A percentile compares a stretch with the other conserved stretches of the same genome.
Conservation (phyloP, 306 rosid species). For the Myrica gale region DNA sequence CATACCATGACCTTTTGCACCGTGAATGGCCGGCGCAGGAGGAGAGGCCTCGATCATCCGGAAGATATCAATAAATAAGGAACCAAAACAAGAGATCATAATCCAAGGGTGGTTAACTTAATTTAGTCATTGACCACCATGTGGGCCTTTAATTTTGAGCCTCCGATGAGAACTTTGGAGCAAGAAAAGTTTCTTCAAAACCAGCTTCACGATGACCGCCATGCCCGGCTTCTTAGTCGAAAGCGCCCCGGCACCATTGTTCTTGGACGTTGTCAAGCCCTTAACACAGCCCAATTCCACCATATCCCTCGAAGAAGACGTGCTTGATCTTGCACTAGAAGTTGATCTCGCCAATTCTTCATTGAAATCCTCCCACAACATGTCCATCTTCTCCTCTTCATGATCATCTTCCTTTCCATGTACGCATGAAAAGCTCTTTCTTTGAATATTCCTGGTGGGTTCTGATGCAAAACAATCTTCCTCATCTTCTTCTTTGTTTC, state of each 20-base stretch:
- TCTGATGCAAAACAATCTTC: conserved; percentile 7
- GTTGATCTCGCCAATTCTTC: conserved; percentile 38
- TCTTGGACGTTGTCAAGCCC: conserved; percentile 16
- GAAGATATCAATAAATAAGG: neutral
- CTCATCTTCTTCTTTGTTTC: neutral
- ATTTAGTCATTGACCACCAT: neutral
- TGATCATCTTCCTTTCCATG: conserved; percentile 16
- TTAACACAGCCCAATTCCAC: conserved; percentile 30
- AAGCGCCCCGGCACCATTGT: neutral
- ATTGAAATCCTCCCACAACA: conserved; percentile 61
- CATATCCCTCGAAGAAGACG: conserved; percentile 32
- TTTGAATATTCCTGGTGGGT: conserved; percentile 13
- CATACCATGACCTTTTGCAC: neutral
- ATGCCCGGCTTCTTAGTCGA: conserved; percentile 33
- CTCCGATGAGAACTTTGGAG: conserved; percentile 35
- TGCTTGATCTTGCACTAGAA: conserved; percentile 31
- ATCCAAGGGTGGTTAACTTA: neutral
- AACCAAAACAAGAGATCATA: neutral
- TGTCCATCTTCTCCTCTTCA: conserved; percentile 53
- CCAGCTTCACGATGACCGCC: conserved; percentile 41
- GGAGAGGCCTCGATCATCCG: neutral
- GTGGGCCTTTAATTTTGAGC: conserved; percentile 19
- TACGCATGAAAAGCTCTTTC: conserved; percentile 26
- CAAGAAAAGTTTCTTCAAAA: conserved; percentile 47
- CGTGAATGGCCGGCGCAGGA: conserved; percentile 15